Conservation (phyloP, 495 filamentous ascomycete species). For the Neurospora sp. region DNA sequence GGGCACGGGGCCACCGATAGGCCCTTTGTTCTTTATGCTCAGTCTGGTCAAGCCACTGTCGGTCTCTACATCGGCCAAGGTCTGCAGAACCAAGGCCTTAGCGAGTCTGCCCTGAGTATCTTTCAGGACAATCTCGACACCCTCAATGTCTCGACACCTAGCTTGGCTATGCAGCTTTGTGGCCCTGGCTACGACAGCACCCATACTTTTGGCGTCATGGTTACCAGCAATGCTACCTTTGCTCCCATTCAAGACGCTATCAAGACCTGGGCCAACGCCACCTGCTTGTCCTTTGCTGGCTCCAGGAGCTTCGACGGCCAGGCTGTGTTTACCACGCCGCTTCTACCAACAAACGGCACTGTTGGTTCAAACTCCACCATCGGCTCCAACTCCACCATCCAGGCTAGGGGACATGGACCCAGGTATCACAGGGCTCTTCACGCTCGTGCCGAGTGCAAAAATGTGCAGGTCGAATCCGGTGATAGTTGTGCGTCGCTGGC, state of each 20-base stretch:
- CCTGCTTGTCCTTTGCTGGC: conserved; percentile 18
- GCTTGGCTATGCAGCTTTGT: conserved; percentile 31
- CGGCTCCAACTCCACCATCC: neutral
- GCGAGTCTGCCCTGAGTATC: conserved; percentile 12
- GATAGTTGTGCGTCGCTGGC: conserved; percentile 34
- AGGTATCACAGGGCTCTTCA: neutral
- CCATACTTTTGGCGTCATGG: conserved; percentile 27
- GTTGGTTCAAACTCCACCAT: neutral
- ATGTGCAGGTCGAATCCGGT: conserved; percentile 17
- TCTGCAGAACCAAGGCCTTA: conserved; percentile 17
- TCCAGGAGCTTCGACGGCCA: conserved; percentile 10
- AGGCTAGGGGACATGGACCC: neutral
- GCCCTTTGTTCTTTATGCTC: conserved; percentile 6
- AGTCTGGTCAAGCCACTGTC: conserved; percentile 3
- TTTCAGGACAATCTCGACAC: conserved; percentile 10
- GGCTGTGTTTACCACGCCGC: conserved; percentile 10
- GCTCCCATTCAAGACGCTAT: conserved; percentile 22
- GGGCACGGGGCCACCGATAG: neutral
- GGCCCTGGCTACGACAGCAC: conserved; percentile 10
- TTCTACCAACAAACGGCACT: neutral
- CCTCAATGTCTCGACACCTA: conserved; percentile 6
- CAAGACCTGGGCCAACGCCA: conserved; percentile 23
- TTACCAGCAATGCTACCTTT: conserved; percentile 23
- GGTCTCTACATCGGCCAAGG: conserved; percentile 15
- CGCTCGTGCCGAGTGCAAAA: conserved; percentile 6